Conservation (phyloP, 2,329 filamentous ascomycete species). For the Colletotrichum sp. region DNA sequence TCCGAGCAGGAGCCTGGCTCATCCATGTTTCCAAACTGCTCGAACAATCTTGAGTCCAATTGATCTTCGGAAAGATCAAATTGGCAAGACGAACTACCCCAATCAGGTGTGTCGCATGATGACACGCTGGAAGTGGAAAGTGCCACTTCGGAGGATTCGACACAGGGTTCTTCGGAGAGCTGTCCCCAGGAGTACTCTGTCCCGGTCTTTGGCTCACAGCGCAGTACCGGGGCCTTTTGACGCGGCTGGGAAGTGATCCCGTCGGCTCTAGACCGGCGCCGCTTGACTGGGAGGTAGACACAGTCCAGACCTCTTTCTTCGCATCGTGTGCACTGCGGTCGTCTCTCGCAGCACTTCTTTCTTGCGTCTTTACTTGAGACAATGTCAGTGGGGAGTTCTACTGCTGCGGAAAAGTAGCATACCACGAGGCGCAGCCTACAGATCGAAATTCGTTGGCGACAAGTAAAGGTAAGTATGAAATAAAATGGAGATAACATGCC, state of each 20-base stretch:
- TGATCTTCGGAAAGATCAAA: neutral
- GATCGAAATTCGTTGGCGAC: neutral
- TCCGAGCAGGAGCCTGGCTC: neutral
- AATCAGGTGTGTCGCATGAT: neutral
- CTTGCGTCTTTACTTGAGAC: slow-evolving; percentile 41
- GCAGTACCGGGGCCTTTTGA: neutral
- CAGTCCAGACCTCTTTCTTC: slow-evolving; percentile 52
- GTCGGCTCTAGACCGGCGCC: slow-evolving; percentile 35
- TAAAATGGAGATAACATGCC: neutral
- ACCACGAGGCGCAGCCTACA: neutral
- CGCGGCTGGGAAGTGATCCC: neutral
- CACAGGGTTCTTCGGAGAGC: neutral
- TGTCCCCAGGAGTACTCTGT: neutral
- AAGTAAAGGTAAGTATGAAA: neutral
- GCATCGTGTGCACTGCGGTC: slow-evolving; percentile 56
- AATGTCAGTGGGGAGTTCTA: neutral
- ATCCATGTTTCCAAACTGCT: neutral
- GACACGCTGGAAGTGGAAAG: neutral
- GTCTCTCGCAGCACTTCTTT: slow-evolving; percentile 61
- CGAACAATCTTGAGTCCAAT: neutral
- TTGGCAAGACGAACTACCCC: neutral
- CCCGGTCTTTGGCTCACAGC: neutral
- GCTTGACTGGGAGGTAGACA: slow-evolving; percentile 51
- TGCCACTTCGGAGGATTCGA: neutral
- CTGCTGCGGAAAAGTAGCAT: neutral